phyloP scores from a whole-genome alignment of 2,329 filamentous ascomycete species.

The Raffaelea arxii region DNA sequence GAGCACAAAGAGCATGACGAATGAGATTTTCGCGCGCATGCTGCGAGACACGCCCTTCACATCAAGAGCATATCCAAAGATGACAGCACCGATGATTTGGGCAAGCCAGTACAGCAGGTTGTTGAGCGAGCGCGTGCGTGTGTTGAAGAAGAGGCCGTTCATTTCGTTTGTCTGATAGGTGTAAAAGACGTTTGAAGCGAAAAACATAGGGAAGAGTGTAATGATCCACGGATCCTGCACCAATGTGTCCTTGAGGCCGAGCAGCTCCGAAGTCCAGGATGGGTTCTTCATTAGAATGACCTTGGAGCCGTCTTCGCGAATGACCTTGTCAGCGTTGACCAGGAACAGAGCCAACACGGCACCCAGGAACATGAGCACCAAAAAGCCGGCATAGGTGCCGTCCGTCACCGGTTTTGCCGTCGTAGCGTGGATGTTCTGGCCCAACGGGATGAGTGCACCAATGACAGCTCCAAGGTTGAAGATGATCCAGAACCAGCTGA shows the following conservation, averaged over 20 bases:
- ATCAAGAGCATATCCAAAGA: conserved; percentile 67
- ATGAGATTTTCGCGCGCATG: conserved; percentile 55
- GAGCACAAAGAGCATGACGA: conserved; percentile 52
- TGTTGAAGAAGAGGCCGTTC: conserved; percentile 62
- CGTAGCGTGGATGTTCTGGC: conserved; percentile 41
- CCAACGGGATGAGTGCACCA: conserved; percentile 67
- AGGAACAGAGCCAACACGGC: conserved; percentile 60
- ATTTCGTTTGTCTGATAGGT: conserved; percentile 65
- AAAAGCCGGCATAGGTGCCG: conserved; percentile 17
- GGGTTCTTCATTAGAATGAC: conserved; percentile 89
- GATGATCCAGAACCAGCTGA: conserved; percentile 89
- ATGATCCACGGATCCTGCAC: conserved; percentile 62
- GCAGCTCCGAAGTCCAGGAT: conserved; percentile 70
- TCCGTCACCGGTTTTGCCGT: conserved; percentile 30
- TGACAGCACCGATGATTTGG: conserved; percentile 66
- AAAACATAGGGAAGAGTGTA: conserved; percentile 72
- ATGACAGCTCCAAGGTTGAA: conserved; percentile 90
- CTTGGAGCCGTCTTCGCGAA: conserved; percentile 66
- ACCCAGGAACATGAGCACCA: conserved; percentile 16
- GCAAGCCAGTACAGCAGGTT: conserved; percentile 68
- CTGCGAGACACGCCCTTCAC: conserved; percentile 47
- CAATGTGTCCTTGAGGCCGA: conserved; percentile 67
- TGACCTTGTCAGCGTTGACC: conserved; percentile 60
- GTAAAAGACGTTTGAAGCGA: conserved; percentile 72
- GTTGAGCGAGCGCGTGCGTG: conserved; percentile 65